Evolutionary conservation across 2,329 filamentous ascomycete genomes (phyloP).

Genomic region (Cladophialophora immunda): DNA sequence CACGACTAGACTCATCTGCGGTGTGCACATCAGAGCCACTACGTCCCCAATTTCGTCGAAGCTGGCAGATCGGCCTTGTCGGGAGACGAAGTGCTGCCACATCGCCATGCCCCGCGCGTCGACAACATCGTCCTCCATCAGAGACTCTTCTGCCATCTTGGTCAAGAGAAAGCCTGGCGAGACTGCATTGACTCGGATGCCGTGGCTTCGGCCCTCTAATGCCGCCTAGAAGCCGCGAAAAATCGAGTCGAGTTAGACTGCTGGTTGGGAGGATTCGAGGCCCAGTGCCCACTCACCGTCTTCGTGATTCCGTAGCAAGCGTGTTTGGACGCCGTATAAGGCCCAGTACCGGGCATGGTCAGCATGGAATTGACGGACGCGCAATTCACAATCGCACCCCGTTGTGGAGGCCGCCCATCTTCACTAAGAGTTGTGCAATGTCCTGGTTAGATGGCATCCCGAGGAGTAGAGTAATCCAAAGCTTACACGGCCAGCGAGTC

Average conservation of each 20-base stretch:
- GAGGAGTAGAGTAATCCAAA: not conserved
- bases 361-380: slow-evolving; percentile 38
- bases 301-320: slow-evolving; percentile 36
- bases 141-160: too few relatives aligned
- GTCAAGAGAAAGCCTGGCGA: slow-evolving; percentile 36
- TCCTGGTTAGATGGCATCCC: not conserved
- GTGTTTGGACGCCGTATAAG: slow-evolving; percentile 35
- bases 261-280: too few relatives aligned
- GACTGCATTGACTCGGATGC: slow-evolving; percentile 32
- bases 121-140: too few relatives aligned
- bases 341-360: slow-evolving; percentile 29
- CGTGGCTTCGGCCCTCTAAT: slow-evolving; percentile 29
- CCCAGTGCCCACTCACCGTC: slow-evolving; percentile 21
- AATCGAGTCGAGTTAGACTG: too few relatives aligned
- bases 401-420: slow-evolving; percentile 28
- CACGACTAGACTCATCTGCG: slow-evolving; percentile 35
- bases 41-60: slow-evolving; percentile 37
- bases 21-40: slow-evolving; percentile 32
- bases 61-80: slow-evolving; percentile 33
- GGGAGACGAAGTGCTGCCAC: too few relatives aligned
- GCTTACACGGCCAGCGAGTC: too few relatives aligned
- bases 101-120: too few relatives aligned
- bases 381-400: slow-evolving; percentile 55
- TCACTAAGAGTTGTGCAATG: slow-evolving; percentile 19
- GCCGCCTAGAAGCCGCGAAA: slow-evolving; percentile 30